These are phyloP conservation scores for Moesziomyces globuligerus DNA, from an alignment of 1,284 basidiomycete genomes.

Conservation along the genomic window DNA sequence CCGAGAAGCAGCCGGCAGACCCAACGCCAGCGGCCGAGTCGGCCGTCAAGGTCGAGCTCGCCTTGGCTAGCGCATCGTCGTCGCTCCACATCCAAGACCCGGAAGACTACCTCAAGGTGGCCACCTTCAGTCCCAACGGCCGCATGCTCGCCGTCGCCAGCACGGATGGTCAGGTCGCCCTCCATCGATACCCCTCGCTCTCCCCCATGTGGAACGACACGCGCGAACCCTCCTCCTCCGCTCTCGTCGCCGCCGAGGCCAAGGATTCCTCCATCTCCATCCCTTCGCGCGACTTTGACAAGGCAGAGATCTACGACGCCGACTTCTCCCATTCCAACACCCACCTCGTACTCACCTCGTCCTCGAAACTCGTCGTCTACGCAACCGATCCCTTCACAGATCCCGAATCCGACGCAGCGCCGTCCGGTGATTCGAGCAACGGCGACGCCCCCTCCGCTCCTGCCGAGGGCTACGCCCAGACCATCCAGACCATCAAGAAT, in stretches of 20 bases:
- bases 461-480: conserved; percentile 39
- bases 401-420: conserved; percentile 15
- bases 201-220: conserved; percentile 44
- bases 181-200: conserved; percentile 59
- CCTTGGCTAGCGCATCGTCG: conserved; percentile 18
- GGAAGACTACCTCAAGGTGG: conserved; percentile 55
- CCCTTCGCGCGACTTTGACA: conserved; percentile 43
- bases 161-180: conserved; percentile 54
- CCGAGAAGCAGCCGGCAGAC: conserved; percentile 9
- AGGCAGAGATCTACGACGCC: conserved; percentile 61
- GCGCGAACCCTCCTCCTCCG: conserved; percentile 28
- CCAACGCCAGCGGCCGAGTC: too few relatives aligned
- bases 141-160: conserved; percentile 56
- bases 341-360: conserved; percentile 58
- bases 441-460: conserved; percentile 1
- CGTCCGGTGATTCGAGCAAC: too few relatives aligned
- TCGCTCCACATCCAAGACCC: conserved; percentile 52
- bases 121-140: conserved; percentile 54
- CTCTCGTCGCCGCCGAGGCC: conserved; percentile 33
- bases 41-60: conserved; percentile 23
- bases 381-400: conserved; percentile 46
- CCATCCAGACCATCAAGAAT: conserved; percentile 61
- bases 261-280: conserved; percentile 43
- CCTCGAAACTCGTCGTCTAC: conserved; percentile 52
- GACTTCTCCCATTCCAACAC: conserved; percentile 62